Evolutionary conservation across 164 flowering plant species (phyloP).

Genomic region (Cinnamomum chago): DNA sequence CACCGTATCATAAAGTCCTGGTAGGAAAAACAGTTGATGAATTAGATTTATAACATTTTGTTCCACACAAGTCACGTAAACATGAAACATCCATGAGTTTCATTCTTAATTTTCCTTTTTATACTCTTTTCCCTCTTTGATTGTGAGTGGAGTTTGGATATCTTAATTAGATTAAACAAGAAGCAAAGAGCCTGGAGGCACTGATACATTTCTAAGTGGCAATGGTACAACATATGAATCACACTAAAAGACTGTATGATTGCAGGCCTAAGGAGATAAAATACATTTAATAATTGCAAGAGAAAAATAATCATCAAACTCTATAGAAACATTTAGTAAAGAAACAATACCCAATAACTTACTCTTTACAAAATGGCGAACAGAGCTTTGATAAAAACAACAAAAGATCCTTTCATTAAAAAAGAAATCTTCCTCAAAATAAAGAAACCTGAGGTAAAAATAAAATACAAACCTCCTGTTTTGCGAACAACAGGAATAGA

Average conservation of each 20-base stretch:
- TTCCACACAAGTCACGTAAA: background rate
- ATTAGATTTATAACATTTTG: background rate
- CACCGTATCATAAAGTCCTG: slow-evolving; percentile 94
- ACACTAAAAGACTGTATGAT: too few relatives aligned
- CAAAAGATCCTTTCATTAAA: background rate
- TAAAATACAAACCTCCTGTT: slow-evolving; percentile 73
- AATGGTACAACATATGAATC: background rate
- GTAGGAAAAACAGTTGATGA: background rate
- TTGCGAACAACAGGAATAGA: slow-evolving; percentile 91
- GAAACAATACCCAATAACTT: too few relatives aligned
- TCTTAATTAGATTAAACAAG: background rate
- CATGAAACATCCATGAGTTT: background rate
- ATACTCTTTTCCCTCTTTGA: background rate
- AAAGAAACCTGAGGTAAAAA: background rate
- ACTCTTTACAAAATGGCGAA: too few relatives aligned
- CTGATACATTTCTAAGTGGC: background rate
- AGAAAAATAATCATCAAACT: too few relatives aligned
- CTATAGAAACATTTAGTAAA: too few relatives aligned
- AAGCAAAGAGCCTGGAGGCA: background rate
- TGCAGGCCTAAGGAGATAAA: too few relatives aligned
- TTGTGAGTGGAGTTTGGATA: background rate
- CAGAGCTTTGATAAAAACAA: too few relatives aligned
- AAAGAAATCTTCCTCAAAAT: background rate
- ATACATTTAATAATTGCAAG: too few relatives aligned
- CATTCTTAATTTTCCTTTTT: too few relatives aligned